Percentiles rank a stretch among this genome's conserved stretches.
Conservation (phyloP, 1,139 yeast species). For the Diutina pseudorugosa region DNA sequence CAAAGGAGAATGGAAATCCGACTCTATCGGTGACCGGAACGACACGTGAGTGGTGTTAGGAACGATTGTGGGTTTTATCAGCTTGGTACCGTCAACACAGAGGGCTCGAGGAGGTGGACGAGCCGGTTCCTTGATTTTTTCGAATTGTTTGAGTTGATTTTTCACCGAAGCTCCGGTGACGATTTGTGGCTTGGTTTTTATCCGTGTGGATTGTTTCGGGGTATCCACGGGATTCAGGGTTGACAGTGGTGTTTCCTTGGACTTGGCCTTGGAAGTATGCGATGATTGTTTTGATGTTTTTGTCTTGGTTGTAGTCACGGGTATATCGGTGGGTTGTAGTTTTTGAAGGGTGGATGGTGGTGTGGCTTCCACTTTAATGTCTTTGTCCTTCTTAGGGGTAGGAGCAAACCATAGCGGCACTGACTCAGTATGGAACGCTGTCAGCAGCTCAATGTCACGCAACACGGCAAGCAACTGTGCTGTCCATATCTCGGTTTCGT, state of each 20-base stretch:
- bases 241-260: no score
- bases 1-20: neutral
- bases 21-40: neutral
- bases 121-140: neutral
- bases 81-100: neutral
- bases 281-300: no score
- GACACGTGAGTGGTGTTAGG: neutral
- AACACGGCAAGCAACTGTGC: neutral
- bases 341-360: no score
- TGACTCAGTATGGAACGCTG: neutral
- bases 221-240: no score
- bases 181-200: neutral
- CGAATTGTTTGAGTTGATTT: neutral
- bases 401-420: constrained; percentile 3
- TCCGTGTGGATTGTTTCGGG: neutral
- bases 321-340: no score
- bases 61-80: neutral
- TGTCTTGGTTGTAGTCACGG: no score
- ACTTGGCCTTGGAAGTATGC: no score
- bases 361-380: neutral
- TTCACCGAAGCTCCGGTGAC: constrained; percentile 1
- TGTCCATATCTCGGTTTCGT: neutral
- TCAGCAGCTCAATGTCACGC: neutral
- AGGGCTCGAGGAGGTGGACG: neutral
- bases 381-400: neutral